phyloP scores from a whole-genome alignment of 148 eudicot species.

The Chenopodium berlandieri region DNA sequence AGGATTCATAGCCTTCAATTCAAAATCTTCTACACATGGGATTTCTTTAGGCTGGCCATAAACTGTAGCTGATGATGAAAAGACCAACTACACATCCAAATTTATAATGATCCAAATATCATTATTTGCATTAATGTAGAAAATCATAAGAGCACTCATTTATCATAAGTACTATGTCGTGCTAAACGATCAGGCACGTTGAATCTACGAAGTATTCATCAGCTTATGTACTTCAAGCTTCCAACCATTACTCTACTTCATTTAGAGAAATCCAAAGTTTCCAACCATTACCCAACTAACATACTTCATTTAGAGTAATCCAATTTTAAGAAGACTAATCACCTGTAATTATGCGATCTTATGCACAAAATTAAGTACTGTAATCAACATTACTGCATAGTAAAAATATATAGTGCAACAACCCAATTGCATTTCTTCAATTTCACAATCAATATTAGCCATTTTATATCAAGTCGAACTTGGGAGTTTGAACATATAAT shows the following conservation, averaged over 20 bases:
- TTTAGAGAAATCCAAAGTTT: too few species aligned
- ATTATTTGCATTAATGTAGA: neutral
- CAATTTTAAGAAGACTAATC: too few species aligned
- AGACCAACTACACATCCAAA: conserved; percentile 59
- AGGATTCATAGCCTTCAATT: conserved; percentile 76
- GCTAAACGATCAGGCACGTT: too few species aligned
- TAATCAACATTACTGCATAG: neutral
- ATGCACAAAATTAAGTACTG: neutral
- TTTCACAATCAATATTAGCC: neutral
- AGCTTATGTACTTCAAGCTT: too few species aligned
- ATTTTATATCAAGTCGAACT: neutral
- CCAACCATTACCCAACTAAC: neutral
- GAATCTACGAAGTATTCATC: too few species aligned
- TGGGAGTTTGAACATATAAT: neutral
- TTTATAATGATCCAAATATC: neutral
- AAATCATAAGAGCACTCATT: too few species aligned
- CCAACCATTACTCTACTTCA: neutral
- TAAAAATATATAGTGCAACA: neutral
- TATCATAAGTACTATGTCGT: too few species aligned
- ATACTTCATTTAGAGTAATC: too few species aligned
- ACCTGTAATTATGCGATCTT: neutral
- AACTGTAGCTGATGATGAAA: conserved; percentile 93
- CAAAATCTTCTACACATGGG: conserved; percentile 77
- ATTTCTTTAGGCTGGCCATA: conserved; percentile 85
- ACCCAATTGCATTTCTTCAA: neutral